These are phyloP conservation scores for Secale cereale DNA, from an alignment of 176 grass and related monocot genomes.

Conservation along the genomic window DNA sequence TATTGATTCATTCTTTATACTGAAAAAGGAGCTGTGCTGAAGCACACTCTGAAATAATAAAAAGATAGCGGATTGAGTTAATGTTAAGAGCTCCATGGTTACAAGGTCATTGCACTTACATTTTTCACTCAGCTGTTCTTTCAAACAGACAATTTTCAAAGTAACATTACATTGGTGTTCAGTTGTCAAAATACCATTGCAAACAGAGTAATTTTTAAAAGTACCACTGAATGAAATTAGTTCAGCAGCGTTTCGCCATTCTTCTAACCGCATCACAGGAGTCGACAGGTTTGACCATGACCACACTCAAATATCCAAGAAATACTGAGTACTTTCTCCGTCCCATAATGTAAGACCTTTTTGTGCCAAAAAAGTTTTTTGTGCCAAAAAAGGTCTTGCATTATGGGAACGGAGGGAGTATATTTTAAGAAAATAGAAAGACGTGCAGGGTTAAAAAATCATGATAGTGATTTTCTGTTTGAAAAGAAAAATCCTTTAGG, in stretches of 20 bases:
- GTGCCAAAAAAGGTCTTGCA: no score
- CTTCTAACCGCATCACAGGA: no score
- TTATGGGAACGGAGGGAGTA: no score
- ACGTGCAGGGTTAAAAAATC: no score
- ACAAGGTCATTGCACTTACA: not conserved
- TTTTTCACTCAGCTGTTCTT: not conserved
- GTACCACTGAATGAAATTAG: not conserved
- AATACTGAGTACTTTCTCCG: no score
- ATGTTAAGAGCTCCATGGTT: not conserved
- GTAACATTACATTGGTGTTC: not conserved
- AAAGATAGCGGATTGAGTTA: not conserved
- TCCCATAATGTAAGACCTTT: no score
- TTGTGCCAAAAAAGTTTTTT: no score
- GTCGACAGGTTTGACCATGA: no score
- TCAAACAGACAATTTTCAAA: not conserved
- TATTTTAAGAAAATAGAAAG: no score
- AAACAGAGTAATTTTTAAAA: not conserved
- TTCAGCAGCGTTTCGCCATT: not conserved
- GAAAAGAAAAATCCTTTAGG: not conserved
- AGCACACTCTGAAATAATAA: not conserved
- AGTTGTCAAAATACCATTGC: not conserved
- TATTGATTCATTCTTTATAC: conserved; percentile 29
- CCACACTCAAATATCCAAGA: no score
- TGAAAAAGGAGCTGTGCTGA: not conserved
- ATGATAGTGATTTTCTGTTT: not conserved